Evolutionary conservation across 1,139 yeast genomes (phyloP), one percentile per base, ranked within the genome.

Genomic region (Yamadazyma triangularis): DNA sequence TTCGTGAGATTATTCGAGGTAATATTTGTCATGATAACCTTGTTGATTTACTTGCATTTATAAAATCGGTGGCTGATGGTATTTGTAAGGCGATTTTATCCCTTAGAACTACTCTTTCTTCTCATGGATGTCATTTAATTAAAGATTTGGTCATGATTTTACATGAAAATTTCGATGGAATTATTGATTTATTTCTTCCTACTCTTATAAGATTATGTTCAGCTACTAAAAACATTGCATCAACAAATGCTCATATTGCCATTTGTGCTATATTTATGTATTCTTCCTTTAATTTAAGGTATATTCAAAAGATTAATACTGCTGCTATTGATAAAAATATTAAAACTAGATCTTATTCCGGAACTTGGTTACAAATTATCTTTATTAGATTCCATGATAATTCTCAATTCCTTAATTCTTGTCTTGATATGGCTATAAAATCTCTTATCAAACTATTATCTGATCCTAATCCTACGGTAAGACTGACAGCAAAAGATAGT

Each of bases 391-490:
- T 58, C 37, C 50, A 48, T 27, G 38, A 45, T 10, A 30, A 40
- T 2, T 54, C 49, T 40, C n/a, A n/a, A n/a, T n/a, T n/a, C n/a
- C n/a, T n/a, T n/a, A n/a, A n/a, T n/a, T n/a, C n/a, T n/a, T n/a
- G n/a, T n/a, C 52, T 73, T 3, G 79, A 77, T 4, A 50, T 65
- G 1, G 57, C 79, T 2, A 77, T 68, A 24, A 75, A 67, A 34
- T 62, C 79, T 40, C 51, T 88, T 2, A 43, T 59, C 4, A 79
- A 74, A 45, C 79, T 93, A 21, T 60, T 91, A 2, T 57, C 75
- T 1, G 97, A 91, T 55, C 86, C 95, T 0, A 83, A 84, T 37
- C 88, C 93, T 0, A 64, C 70, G 0, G 96, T 86, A 0, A 70
- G 96, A 39, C 94, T 79, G 45, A 65, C 77, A 0, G 85, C 84